A percentile compares a stretch with the other conserved stretches of the same genome.
Conservation (phyloP, 2,329 filamentous ascomycete species). For the Scortechinia acanthostroma region DNA sequence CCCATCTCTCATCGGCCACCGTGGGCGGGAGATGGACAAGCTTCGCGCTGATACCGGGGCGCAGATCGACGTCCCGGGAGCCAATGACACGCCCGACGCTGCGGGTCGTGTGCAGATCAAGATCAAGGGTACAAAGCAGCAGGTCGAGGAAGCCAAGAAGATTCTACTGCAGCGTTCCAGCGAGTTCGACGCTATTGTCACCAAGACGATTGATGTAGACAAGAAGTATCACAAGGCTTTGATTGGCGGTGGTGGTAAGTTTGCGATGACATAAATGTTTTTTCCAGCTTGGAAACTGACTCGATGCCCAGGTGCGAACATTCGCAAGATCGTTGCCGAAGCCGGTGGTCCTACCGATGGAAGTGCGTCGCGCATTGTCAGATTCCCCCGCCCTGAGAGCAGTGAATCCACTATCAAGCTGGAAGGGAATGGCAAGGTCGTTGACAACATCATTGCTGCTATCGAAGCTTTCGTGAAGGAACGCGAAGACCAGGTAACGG, state of each 20-base stretch:
- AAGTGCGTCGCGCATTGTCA: slow-evolving; percentile 78
- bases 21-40: slow-evolving; percentile 84
- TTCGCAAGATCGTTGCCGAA: slow-evolving; percentile 77
- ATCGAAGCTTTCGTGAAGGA: slow-evolving; percentile 79
- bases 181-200: slow-evolving; percentile 83
- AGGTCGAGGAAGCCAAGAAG: slow-evolving; percentile 88
- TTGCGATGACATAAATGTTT: slow-evolving; percentile 5
- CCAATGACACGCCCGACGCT: slow-evolving; percentile 59
- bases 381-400: slow-evolving; percentile 84
- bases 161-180: slow-evolving; percentile 78
- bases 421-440: slow-evolving; percentile 75
- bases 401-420: slow-evolving; percentile 79
- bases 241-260: slow-evolving; percentile 81
- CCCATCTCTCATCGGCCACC: slow-evolving; percentile 85
- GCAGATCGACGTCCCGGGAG: slow-evolving; percentile 83
- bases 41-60: slow-evolving; percentile 78
- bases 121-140: slow-evolving; percentile 84
- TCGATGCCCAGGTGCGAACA: slow-evolving; percentile 61
- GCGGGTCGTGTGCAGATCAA: slow-evolving; percentile 74
- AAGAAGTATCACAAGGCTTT: slow-evolving; percentile 86
- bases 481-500: slow-evolving; percentile 74
- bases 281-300: slow-evolving; percentile 23
- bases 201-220: slow-evolving; percentile 80
- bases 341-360: slow-evolving; percentile 86
- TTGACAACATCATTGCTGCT: slow-evolving; percentile 78